phyloP scores from a whole-genome alignment of 2,329 filamentous ascomycete genomes.

The Monosporascus sp. region DNA sequence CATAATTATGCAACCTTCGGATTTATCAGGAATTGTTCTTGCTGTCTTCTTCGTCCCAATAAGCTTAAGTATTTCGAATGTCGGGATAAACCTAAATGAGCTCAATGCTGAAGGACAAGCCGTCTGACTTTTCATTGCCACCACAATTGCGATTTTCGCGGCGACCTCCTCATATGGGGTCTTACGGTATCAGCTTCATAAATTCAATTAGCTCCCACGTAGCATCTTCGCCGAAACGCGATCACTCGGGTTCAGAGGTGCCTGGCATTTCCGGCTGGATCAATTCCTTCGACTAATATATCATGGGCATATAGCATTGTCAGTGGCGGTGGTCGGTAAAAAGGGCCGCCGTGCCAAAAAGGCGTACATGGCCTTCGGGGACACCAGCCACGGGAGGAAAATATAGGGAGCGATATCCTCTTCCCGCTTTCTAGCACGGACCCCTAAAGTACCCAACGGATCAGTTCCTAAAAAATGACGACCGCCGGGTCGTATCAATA shows the following conservation, averaged over 20 bases:
- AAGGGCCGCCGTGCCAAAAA: too few relatives aligned
- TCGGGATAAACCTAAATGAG: not conserved
- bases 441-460: too few relatives aligned
- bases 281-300: not conserved
- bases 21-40: not conserved
- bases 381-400: too few relatives aligned
- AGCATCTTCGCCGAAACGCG: too few relatives aligned
- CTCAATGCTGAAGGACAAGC: not conserved
- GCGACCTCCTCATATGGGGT: not conserved
- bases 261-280: not conserved
- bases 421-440: too few relatives aligned
- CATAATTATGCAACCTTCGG: not conserved
- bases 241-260: not conserved
- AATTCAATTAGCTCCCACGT: not conserved
- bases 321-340: too few relatives aligned
- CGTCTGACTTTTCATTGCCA: not conserved
- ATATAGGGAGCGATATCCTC: too few relatives aligned
- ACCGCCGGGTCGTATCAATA: too few relatives aligned
- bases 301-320: too few relatives aligned
- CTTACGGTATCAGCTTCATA: not conserved
- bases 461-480: too few relatives aligned
- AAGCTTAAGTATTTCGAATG: not conserved
- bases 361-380: too few relatives aligned
- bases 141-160: not conserved
- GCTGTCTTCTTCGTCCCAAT: slow-evolving; percentile 1